These are phyloP conservation scores for Lodderomyces orthopsilosis DNA, from an alignment of 1,139 yeast genomes.

Conservation along the genomic window DNA sequence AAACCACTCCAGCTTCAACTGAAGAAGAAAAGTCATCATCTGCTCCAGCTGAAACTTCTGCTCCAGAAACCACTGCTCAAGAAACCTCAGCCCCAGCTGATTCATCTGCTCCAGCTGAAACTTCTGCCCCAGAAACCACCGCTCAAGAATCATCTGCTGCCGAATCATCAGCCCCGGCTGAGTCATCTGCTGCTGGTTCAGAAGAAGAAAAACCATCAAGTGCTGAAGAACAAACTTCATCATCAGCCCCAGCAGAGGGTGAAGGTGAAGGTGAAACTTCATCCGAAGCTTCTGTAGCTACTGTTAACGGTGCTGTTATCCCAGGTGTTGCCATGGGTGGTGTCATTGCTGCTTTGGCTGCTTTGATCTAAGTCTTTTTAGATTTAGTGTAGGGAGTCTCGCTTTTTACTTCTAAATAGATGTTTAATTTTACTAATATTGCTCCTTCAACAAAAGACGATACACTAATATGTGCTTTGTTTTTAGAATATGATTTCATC, in stretches of 20 bases:
- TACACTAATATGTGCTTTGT: neutral
- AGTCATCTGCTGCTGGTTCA: slow-evolving; percentile 1
- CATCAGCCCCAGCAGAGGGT: slow-evolving; percentile 4
- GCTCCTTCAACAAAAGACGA: neutral
- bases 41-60: slow-evolving; percentile 8
- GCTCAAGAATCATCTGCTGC: slow-evolving; percentile 4
- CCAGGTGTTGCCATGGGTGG: slow-evolving; percentile 13
- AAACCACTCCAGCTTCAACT: slow-evolving; percentile 10
- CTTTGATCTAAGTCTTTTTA: slow-evolving; percentile 8
- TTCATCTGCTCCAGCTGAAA: slow-evolving; percentile 5
- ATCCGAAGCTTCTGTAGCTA: neutral
- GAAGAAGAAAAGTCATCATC: slow-evolving; percentile 3
- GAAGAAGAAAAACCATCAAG: neutral
- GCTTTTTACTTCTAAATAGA: neutral
- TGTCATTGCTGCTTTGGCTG: slow-evolving; percentile 14
- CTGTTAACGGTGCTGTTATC: slow-evolving; percentile 9
- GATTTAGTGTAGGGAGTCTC: neutral
- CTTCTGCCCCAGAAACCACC: slow-evolving; percentile 4
- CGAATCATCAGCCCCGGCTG: slow-evolving; percentile 9
- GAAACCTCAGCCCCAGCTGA: slow-evolving; percentile 10
- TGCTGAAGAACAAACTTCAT: slow-evolving; percentile 5
- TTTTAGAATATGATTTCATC: neutral
- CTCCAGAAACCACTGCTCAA: slow-evolving; percentile 8
- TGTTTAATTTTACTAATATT: neutral
- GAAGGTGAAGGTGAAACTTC: slow-evolving; percentile 6